Base-by-base conservation (phyloP, 805 yeast genomes). In the Candida andamanensis region DNA sequence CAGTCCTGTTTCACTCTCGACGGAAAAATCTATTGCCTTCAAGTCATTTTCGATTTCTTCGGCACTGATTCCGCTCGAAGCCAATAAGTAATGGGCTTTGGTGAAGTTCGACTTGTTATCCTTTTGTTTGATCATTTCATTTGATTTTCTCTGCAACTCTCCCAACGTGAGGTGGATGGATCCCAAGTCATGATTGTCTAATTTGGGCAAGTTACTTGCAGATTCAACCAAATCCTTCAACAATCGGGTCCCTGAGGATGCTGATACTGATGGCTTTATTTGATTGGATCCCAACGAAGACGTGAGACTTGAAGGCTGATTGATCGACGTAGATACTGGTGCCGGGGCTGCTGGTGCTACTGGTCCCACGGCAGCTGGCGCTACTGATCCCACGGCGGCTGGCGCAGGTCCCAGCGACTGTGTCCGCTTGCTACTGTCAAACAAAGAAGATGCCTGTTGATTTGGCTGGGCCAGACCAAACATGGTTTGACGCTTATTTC, bases 61-160 rank as follows among this genome's bases (percentile, higher is more conserved):
- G 30, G 90, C 80, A 25, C 85, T 78, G 32, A 87, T 73, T 1
- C 97, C 97, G 49, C 90, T 81, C 1, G 89, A 84, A 5, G 96
- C 95, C 26, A 90, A 63, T 24, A 92, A 62, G 54, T 92, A 92
- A 51, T 92, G 97, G 2, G 85, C 92, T 47, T 78, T 80, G 2
- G 86, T 80, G 47, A 61, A 70, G 26, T 63, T 62, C 13, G 51
- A 50, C 11, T 26, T 16, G 10, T 27, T 26, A 22, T 65, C 69
- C 13, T 50, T 48, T 12, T 38, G 36, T 35, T 67, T 70, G 34
- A 86, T 66, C 46, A 80, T 61, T 28, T 67, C 72, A 33, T 64
- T 66, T 0, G 90, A 79, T 39, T 80, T 74, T 45, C 77, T 73
- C 45, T 77, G 78, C 50, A 90, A 74, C 61, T 89, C 97, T 39